A percentile compares a stretch with the other conserved stretches of the same genome.
Conservation (phyloP, 805 yeast species). For the Candida tammaniensis region DNA sequence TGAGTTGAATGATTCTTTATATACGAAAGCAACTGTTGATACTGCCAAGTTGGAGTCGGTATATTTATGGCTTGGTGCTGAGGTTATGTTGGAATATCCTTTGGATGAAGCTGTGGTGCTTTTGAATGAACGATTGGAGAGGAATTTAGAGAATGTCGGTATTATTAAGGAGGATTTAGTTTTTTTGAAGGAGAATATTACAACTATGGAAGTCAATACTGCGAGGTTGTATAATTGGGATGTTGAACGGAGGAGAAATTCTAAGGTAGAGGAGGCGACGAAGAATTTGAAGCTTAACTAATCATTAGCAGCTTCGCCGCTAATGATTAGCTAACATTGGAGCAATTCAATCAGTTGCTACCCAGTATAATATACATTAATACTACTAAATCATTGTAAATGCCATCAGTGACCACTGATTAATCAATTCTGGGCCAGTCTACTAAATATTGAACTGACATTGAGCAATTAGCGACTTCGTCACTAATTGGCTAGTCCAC, state of each 20-base stretch:
- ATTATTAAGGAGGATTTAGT: conserved; percentile 81
- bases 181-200: conserved; percentile 80
- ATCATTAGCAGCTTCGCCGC: too few relatives aligned
- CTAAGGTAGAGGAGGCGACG: conserved; percentile 15
- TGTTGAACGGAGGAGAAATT: conserved; percentile 62
- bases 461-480: too few relatives aligned
- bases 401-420: not conserved
- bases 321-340: too few relatives aligned
- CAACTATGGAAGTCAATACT: conserved; percentile 97
- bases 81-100: conserved; percentile 94
- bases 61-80: conserved; percentile 96
- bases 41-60: conserved; percentile 57
- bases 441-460: too few relatives aligned
- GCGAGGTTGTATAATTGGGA: conserved; percentile 91
- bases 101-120: conserved; percentile 80
- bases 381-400: not conserved
- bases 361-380: too few relatives aligned
- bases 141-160: conserved; percentile 57
- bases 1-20: conserved; percentile 90
- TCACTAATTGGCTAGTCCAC: too few relatives aligned
- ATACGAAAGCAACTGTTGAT: conserved; percentile 74
- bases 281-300: conserved; percentile 15
- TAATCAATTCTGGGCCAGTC: conserved; percentile 6
- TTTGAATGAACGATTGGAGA: conserved; percentile 56
- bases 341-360: too few relatives aligned